A percentile compares a stretch with the other conserved stretches of the same genome.
phyloP scores from a whole-genome alignment of 2,329 filamentous ascomycete species.

The Alternaria sp. region DNA sequence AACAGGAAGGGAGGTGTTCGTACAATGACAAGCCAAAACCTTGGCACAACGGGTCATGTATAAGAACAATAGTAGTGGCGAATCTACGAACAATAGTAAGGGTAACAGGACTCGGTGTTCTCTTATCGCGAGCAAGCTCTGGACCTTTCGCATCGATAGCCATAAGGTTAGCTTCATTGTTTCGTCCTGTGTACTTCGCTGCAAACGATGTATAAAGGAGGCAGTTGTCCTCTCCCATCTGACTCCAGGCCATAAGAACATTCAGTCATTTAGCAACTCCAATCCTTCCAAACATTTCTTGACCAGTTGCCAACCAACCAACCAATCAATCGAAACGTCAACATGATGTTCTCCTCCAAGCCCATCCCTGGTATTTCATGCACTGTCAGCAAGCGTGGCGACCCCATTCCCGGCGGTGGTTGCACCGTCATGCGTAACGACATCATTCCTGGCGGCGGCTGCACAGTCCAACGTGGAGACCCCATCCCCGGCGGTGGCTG shows the following conservation, averaged over 20 bases:
- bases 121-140: neutral
- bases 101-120: neutral
- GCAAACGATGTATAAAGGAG: slow-evolving; percentile 23
- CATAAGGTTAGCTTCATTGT: neutral
- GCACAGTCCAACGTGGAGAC: too few species aligned
- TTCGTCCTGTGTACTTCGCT: neutral
- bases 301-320: slow-evolving; percentile 2
- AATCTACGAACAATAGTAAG: slow-evolving; percentile 2
- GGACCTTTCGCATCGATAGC: neutral
- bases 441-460: neutral
- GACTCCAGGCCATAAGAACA: slow-evolving; percentile 21
- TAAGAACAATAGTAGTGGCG: slow-evolving; percentile 3
- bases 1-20: slow-evolving; percentile 1
- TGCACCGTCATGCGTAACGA: neutral
- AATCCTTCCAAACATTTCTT: slow-evolving; percentile 20
- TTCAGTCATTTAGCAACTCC: slow-evolving; percentile 26
- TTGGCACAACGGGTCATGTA: neutral
- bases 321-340: slow-evolving; percentile 16
- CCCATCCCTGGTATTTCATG: neutral
- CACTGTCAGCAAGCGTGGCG: neutral
- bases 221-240: neutral
- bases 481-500: neutral
- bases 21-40: neutral
- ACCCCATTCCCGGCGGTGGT: neutral
- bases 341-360: slow-evolving; percentile 18